Evolutionary conservation across 1,284 basidiomycete species (phyloP).

Genomic region (Schizopora paradoxa): DNA sequence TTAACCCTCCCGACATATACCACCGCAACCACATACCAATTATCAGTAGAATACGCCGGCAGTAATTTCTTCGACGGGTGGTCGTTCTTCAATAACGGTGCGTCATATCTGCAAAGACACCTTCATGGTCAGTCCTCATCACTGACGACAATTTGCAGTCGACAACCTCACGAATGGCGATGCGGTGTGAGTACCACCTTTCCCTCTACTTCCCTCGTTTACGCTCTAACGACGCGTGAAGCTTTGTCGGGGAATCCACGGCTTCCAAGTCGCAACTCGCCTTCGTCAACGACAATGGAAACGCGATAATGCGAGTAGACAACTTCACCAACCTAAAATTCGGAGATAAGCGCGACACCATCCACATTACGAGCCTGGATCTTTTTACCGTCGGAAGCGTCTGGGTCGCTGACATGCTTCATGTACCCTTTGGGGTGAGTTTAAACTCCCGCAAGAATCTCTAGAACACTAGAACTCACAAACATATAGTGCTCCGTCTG

Average conservation of each 20-base stretch:
- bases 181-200: conserved; percentile 38
- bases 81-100: conserved; percentile 49
- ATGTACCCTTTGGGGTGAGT: conserved; percentile 59
- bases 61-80: conserved; percentile 50
- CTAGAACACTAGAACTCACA: not conserved
- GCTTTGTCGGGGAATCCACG: conserved; percentile 49
- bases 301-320: conserved; percentile 71
- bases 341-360: conserved; percentile 64
- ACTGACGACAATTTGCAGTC: conserved; percentile 30
- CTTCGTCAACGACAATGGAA: conserved; percentile 53
- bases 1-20: conserved; percentile 4
- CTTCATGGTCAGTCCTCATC: not conserved
- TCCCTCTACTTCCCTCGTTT: not conserved
- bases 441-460: too few species aligned
- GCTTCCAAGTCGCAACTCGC: conserved; percentile 50
- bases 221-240: conserved; percentile 22
- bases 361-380: conserved; percentile 58
- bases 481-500: conserved; percentile 59
- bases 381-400: conserved; percentile 59
- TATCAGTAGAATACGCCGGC: conserved; percentile 45
- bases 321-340: conserved; percentile 52
- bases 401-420: conserved; percentile 60
- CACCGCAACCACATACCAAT: conserved; percentile 30
- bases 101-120: conserved; percentile 23
- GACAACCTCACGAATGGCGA: conserved; percentile 73